A percentile compares a stretch with the other conserved stretches of the same genome.
These are phyloP conservation scores for Epichloe aotearoae DNA, from an alignment of 2,329 filamentous ascomycete genomes.

Conservation along the genomic window DNA sequence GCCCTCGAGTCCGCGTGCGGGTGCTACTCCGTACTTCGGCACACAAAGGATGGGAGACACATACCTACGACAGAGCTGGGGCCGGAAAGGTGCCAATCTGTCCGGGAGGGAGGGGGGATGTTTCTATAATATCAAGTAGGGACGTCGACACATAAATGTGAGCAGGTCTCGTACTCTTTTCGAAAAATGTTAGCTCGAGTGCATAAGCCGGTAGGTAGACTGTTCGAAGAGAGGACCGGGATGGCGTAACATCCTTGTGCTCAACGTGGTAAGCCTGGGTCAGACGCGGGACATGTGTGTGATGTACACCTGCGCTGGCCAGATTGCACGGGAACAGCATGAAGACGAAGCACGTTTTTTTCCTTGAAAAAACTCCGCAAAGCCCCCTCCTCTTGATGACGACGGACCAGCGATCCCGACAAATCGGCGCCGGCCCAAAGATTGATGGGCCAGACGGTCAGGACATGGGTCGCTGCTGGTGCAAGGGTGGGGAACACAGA, in stretches of 20 bases:
- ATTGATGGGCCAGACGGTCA: background rate
- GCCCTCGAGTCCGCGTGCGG: background rate
- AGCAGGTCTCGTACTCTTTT: background rate
- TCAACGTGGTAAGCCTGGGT: background rate
- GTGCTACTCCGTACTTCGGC: background rate
- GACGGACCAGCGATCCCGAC: constrained; percentile 1
- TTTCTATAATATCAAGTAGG: background rate
- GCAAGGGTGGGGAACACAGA: constrained; percentile 1
- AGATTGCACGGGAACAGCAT: background rate
- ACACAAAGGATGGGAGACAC: background rate
- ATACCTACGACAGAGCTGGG: background rate
- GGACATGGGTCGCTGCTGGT: background rate
- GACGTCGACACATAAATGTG: background rate
- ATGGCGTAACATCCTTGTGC: background rate
- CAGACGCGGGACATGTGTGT: background rate
- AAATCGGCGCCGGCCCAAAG: constrained; percentile 4
- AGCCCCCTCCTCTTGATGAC: too few species aligned
- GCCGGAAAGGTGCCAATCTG: background rate
- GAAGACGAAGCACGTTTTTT: background rate
- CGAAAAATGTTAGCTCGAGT: constrained; percentile 1
- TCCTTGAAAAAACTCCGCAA: too few species aligned
- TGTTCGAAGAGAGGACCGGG: constrained; percentile 1
- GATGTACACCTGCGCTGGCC: background rate
- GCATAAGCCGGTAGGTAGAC: background rate
- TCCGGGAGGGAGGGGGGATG: background rate